Conservation (phyloP, 2,329 filamentous ascomycete genomes). For the Claviceps pusilla region DNA sequence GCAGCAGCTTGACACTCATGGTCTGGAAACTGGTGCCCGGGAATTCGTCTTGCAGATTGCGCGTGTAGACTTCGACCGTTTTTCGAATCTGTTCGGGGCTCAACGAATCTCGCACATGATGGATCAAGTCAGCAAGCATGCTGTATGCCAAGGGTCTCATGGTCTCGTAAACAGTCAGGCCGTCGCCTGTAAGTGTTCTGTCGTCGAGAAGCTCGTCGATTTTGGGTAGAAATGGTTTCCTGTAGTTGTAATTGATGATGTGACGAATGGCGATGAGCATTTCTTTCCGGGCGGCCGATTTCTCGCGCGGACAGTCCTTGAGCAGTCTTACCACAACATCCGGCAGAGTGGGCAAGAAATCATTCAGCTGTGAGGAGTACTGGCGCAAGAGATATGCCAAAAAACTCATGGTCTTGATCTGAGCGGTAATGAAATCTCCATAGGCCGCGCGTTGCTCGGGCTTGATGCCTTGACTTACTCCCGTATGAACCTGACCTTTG, state of each 20-base stretch:
- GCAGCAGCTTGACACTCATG: conserved; percentile 91
- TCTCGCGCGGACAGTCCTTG: conserved; percentile 88
- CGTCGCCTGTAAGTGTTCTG: conserved; percentile 85
- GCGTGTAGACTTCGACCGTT: conserved; percentile 94
- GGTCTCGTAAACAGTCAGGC: conserved; percentile 89
- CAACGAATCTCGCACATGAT: conserved; percentile 85
- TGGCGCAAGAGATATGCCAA: conserved; percentile 81
- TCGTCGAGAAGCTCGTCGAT: conserved; percentile 94
- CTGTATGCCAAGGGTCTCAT: conserved; percentile 93
- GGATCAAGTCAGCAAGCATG: conserved; percentile 95
- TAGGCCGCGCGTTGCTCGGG: conserved; percentile 66
- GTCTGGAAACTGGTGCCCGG: conserved; percentile 98
- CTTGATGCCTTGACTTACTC: conserved; percentile 84
- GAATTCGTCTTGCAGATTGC: conserved; percentile 86
- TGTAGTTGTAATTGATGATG: conserved; percentile 98
- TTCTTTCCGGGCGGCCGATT: conserved; percentile 86
- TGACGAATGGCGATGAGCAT: conserved; percentile 90
- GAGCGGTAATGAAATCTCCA: conserved; percentile 92
- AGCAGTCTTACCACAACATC: conserved; percentile 80
- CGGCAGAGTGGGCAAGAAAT: conserved; percentile 75
- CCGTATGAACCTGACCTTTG: conserved; percentile 72
- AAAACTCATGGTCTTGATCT: conserved; percentile 99
- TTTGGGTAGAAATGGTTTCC: conserved; percentile 84
- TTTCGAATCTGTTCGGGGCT: conserved; percentile 82
- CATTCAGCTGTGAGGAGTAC: conserved; percentile 71